Percentiles rank a stretch among this genome's conserved stretches.
Evolutionary conservation across 2,329 filamentous ascomycete genomes (phyloP).

Genomic region (Fusarium incarnatum): DNA sequence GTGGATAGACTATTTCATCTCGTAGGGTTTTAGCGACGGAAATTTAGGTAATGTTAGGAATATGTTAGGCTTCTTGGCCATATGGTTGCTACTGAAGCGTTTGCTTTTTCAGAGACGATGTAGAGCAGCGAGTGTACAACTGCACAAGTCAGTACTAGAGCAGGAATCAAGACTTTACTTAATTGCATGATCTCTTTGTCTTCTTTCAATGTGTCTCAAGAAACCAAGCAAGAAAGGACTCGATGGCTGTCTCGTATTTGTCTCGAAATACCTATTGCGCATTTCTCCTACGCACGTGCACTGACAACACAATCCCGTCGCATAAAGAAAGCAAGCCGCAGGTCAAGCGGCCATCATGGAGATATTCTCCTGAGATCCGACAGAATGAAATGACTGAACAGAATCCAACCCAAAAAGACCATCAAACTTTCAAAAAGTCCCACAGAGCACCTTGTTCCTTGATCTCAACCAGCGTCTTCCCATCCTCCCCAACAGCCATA

Average conservation of each 20-base stretch:
- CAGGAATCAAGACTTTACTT: background rate
- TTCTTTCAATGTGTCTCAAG: background rate
- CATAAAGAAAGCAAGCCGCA: no score
- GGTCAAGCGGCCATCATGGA: fast-evolving
- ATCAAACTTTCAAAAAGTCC: conserved; percentile 44
- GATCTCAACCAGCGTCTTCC: conserved; percentile 42
- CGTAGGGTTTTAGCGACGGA: fast-evolving
- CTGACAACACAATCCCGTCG: no score
- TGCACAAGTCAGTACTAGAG: background rate
- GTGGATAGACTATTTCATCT: background rate
- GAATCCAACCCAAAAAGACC: background rate
- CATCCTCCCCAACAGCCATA: conserved; percentile 42
- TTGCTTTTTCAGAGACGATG: background rate
- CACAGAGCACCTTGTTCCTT: conserved; percentile 48
- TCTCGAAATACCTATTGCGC: background rate
- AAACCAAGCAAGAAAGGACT: background rate
- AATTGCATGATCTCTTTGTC: fast-evolving
- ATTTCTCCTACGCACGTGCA: fast-evolving
- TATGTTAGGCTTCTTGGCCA: background rate
- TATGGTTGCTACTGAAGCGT: background rate
- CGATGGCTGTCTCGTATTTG: fast-evolving
- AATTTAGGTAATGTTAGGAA: background rate
- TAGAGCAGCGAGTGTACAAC: background rate
- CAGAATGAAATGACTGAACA: background rate
- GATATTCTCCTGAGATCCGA: fast-evolving